Conservation (phyloP, 2,329 filamentous ascomycete species). For the Fusarium praegraminearum region DNA sequence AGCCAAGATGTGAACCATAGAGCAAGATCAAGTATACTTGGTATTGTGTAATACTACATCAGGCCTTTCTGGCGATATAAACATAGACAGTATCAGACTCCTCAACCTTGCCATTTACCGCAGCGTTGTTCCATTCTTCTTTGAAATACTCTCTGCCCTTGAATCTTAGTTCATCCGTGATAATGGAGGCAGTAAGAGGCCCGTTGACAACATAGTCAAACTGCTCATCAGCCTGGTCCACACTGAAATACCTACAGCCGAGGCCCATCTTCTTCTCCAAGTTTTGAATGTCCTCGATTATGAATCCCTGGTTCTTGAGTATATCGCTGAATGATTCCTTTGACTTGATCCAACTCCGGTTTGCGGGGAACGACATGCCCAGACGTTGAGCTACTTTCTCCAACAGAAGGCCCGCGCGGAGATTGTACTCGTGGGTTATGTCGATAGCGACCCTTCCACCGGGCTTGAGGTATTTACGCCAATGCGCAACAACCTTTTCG, state of each 20-base stretch:
- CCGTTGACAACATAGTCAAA: constrained; percentile 46
- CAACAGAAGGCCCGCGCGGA: constrained; percentile 44
- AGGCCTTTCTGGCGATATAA: constrained; percentile 47
- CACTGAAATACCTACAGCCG: constrained; percentile 38
- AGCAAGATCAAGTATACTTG: no score
- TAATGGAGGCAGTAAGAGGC: constrained; percentile 34
- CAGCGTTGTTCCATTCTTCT: constrained; percentile 49
- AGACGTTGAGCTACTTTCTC: constrained; percentile 46
- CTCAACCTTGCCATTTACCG: constrained; percentile 49
- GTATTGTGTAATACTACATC: background rate
- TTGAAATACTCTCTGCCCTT: constrained; percentile 46
- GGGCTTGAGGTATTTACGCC: constrained; percentile 47
- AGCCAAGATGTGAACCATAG: constrained; percentile 56
- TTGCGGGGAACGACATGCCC: constrained; percentile 46
- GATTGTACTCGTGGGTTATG: constrained; percentile 50
- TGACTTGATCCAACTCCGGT: constrained; percentile 49
- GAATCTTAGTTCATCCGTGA: constrained; percentile 40
- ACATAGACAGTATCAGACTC: constrained; percentile 48
- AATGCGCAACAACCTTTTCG: constrained; percentile 44
- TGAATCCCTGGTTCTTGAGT: constrained; percentile 47
- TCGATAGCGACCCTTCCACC: constrained; percentile 50
- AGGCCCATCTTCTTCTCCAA: constrained; percentile 47
- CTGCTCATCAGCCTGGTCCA: constrained; percentile 48
- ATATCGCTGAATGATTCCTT: constrained; percentile 46
- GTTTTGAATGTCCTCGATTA: constrained; percentile 43